These are phyloP conservation scores for Curvularia verruculosa DNA, from an alignment of 2,329 filamentous ascomycete species.

Conservation along the genomic window DNA sequence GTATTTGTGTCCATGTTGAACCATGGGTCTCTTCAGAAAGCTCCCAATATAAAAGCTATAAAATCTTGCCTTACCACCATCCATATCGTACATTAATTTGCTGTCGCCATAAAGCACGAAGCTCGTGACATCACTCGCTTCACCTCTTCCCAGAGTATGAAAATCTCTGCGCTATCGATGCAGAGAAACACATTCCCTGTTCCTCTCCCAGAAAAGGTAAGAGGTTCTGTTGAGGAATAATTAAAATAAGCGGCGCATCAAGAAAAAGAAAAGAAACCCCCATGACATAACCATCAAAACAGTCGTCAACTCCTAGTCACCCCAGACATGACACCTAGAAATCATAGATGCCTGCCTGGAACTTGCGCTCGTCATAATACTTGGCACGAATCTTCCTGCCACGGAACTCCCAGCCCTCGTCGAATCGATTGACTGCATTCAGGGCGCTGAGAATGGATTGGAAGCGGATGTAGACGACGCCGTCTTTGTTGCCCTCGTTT, in stretches of 20 bases:
- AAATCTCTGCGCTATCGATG: background rate
- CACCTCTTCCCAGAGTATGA: background rate
- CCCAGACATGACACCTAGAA: conserved; percentile 18
- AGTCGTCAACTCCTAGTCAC: background rate
- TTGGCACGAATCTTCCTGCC: conserved; percentile 81
- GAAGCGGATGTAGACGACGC: conserved; percentile 90
- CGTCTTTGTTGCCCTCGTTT: conserved; percentile 60
- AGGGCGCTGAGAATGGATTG: conserved; percentile 83
- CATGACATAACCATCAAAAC: background rate
- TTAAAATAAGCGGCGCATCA: background rate
- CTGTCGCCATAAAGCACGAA: background rate
- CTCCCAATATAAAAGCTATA: background rate
- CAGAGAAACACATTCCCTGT: background rate
- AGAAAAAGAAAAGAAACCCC: background rate
- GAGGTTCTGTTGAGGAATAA: background rate
- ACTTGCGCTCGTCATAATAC: conserved; percentile 83
- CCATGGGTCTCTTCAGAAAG: background rate
- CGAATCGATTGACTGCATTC: conserved; percentile 84
- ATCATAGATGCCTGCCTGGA: conserved; percentile 62
- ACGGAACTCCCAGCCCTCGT: conserved; percentile 92
- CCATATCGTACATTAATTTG: background rate
- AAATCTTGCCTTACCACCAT: background rate
- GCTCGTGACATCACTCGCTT: background rate
- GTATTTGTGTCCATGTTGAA: background rate
- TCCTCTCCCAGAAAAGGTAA: background rate